phyloP scores from a whole-genome alignment of 2,329 filamentous ascomycete genomes.

The Aspergillus sclerotialis region DNA sequence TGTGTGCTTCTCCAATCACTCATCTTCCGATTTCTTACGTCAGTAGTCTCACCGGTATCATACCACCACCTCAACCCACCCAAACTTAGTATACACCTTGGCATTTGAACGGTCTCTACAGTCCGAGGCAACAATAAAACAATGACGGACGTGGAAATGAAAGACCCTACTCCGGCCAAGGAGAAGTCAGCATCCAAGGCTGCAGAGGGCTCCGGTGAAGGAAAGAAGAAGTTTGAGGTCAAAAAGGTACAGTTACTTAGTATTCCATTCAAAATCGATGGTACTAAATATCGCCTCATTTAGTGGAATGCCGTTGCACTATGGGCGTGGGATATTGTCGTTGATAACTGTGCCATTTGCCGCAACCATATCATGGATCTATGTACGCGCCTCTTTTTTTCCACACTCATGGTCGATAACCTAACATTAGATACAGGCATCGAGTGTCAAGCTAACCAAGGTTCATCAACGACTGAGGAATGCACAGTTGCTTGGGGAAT shows the following conservation, averaged over 20 bases:
- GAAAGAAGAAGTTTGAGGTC: conserved; percentile 94
- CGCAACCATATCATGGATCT: conserved; percentile 99
- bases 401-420: conserved; percentile 4
- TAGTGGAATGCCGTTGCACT: conserved; percentile 98
- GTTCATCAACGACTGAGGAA: conserved; percentile 92
- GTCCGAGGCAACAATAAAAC: conserved; percentile 12
- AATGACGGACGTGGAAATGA: conserved; percentile 98
- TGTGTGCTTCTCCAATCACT: too few species aligned
- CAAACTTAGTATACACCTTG: too few species aligned
- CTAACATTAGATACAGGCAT: conserved; percentile 56
- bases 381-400: conserved; percentile 47
- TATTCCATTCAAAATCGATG: conserved; percentile 1
- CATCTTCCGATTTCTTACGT: conserved; percentile 2
- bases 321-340: conserved; percentile 99
- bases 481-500: conserved; percentile 99
- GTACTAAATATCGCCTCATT: conserved; percentile 12
- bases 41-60: conserved; percentile 14
- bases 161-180: conserved; percentile 63
- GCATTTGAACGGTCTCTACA: not conserved
- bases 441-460: conserved; percentile 97
- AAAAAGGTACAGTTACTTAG: conserved; percentile 67
- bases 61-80: conserved; percentile 11
- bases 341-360: conserved; percentile 99
- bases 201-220: conserved; percentile 48
- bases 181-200: conserved; percentile 51